These are phyloP conservation scores for Calonectria leucothoes DNA, from an alignment of 2,329 filamentous ascomycete genomes.

Conservation along the genomic window DNA sequence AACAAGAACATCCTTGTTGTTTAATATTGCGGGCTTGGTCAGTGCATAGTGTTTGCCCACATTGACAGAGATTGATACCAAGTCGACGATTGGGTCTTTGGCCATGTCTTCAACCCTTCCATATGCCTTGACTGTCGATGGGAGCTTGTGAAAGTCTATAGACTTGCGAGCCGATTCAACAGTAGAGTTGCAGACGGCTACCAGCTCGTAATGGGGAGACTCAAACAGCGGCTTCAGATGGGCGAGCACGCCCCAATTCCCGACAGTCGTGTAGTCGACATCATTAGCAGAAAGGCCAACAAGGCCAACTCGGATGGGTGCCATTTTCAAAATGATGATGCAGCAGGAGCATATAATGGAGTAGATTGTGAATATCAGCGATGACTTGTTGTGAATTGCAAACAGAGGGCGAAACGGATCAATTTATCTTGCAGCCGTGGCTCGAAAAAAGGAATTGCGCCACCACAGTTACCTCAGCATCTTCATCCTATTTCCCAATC, in stretches of 20 bases:
- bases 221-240: conserved; percentile 60
- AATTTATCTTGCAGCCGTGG: background rate
- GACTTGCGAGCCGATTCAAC: conserved; percentile 53
- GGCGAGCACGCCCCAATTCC: conserved; percentile 60
- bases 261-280: background rate
- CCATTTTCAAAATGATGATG: background rate
- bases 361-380: background rate
- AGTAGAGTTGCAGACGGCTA: conserved; percentile 63
- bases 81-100: conserved; percentile 58
- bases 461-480: background rate
- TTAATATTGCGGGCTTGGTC: conserved; percentile 55
- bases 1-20: conserved; percentile 42
- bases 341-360: background rate
- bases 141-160: conserved; percentile 54
- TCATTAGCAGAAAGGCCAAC: conserved; percentile 26
- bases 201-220: conserved; percentile 55
- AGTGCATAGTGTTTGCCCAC: conserved; percentile 61
- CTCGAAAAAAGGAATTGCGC: background rate
- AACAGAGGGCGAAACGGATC: background rate
- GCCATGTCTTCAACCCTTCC: conserved; percentile 58
- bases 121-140: conserved; percentile 54
- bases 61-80: conserved; percentile 62
- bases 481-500: background rate
- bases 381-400: background rate
- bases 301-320: conserved; percentile 32